Evolutionary conservation across 1,284 basidiomycete species (phyloP), one percentile per base, ranked within the genome.

Genomic region (Trichosporon sp.): DNA sequence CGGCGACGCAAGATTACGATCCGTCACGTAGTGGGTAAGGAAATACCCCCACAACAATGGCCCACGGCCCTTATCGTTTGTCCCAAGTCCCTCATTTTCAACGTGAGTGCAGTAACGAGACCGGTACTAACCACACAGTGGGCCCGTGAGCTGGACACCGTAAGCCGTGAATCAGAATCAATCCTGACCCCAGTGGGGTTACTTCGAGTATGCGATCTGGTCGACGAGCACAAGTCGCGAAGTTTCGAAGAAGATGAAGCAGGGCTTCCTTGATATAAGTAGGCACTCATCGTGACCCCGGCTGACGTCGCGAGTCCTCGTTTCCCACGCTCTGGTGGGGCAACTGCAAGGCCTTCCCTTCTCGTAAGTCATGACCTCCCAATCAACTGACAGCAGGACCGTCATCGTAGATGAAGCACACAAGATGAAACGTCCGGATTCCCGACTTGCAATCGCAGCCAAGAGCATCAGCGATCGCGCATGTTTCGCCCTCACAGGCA

Each of bases 111-210:
- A 1, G 15, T 27, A n/a, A 53, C 34, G 70, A 70, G 5, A 11
- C 2, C 74, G 74, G 8, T 60, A 70, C 74, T 77, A 47, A 75
- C 56, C 7, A 25, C 1, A 3, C 74, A 85, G 76, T 86, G 85
- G 85, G 74, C 75, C 3, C 71, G 82, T n/a, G 85, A 86, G 70
- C 75, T 86, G 4, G 79, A 84, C 11, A 83, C 83, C 1, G 81
- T 83, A 44, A 34, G 78, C 67, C 0, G 4, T 7, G 7, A 13
- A 32, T 0, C 5, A 15, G 4, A 0, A 38, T 34, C 31, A 23
- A 23, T 11, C 21, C 67, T 69, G 29, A 71, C 27, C 2, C 0
- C 56, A 83, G 80, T 79, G 80, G 78, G 80, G 79, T 18, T 80
- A 79, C 65, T 82, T 83, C 66, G 84, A 84, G 66, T 77, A 75